phyloP scores from a whole-genome alignment of 2,329 filamentous ascomycete species.

The Chaetomium sp. region DNA sequence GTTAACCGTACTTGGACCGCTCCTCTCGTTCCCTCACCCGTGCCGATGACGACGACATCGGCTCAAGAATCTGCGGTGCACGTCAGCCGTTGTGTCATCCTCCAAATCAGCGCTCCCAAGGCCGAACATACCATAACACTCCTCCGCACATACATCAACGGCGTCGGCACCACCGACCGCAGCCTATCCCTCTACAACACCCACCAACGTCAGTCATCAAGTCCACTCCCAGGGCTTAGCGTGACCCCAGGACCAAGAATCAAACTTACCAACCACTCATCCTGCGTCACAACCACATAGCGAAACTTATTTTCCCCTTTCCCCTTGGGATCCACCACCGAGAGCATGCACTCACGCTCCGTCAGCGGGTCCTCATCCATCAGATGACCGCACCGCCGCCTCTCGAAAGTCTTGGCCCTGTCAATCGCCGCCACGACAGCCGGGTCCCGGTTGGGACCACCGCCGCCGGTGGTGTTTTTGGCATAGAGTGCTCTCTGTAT shows the following conservation, averaged over 20 bases:
- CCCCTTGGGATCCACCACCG: constrained; percentile 68
- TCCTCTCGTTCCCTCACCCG: constrained; percentile 62
- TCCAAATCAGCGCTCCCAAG: constrained; percentile 6
- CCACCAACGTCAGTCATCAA: constrained; percentile 16
- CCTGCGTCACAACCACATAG: constrained; percentile 72
- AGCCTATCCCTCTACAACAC: constrained; percentile 18
- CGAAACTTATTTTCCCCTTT: constrained; percentile 67
- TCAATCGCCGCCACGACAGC: constrained; percentile 67
- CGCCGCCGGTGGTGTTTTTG: constrained; percentile 34
- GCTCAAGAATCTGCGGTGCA: constrained; percentile 21
- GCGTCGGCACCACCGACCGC: constrained; percentile 31
- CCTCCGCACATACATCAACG: constrained; percentile 69
- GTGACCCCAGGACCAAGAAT: background rate
- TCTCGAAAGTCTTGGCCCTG: constrained; percentile 65
- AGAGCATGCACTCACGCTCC: constrained; percentile 62
- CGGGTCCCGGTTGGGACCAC: constrained; percentile 43
- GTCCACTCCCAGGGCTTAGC: background rate
- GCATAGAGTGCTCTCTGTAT: constrained; percentile 59
- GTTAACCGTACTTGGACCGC: constrained; percentile 52
- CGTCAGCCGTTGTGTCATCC: constrained; percentile 46
- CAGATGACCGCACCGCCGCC: constrained; percentile 72
- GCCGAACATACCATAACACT: constrained; percentile 55
- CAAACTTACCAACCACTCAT: constrained; percentile 43
- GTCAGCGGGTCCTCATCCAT: constrained; percentile 62
- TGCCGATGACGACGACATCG: constrained; percentile 58